A percentile compares a stretch with the other conserved stretches of the same genome.
These are phyloP conservation scores for Isatis tinctoria DNA, from an alignment of 345 rosid species.

Conservation along the genomic window DNA sequence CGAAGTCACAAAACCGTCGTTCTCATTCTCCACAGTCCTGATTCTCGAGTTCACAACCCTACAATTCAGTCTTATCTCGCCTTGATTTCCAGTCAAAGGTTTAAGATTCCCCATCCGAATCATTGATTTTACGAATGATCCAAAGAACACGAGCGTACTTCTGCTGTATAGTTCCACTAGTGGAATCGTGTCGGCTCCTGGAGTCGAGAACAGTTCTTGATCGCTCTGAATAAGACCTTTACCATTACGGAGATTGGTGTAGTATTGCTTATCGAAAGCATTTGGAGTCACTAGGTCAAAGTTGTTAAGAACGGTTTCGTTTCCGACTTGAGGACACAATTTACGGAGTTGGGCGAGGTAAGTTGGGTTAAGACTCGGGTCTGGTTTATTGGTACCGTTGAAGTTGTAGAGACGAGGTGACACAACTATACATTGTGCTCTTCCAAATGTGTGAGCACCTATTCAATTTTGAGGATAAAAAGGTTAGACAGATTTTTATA, in stretches of 20 bases:
- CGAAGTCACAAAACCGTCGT: slow-evolving; percentile 23
- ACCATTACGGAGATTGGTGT: slow-evolving; percentile 37
- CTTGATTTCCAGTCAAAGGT: slow-evolving; percentile 38
- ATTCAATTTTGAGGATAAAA: not conserved
- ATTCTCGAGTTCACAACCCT: slow-evolving; percentile 27
- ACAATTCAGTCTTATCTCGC: slow-evolving; percentile 47
- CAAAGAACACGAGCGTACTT: slow-evolving; percentile 36
- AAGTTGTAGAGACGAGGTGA: slow-evolving; percentile 43
- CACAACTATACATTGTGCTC: slow-evolving; percentile 46
- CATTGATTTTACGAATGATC: slow-evolving; percentile 43
- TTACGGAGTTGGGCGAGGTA: slow-evolving; percentile 32
- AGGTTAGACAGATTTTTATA: not conserved
- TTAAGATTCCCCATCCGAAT: slow-evolving; percentile 51
- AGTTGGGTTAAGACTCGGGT: slow-evolving; percentile 46
- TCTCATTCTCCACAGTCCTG: not conserved
- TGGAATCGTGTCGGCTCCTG: slow-evolving; percentile 23
- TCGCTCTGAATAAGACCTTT: slow-evolving; percentile 30
- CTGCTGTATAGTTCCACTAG: slow-evolving; percentile 24
- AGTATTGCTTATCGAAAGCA: slow-evolving; percentile 46
- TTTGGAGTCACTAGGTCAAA: slow-evolving; percentile 49
- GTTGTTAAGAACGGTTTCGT: slow-evolving; percentile 35
- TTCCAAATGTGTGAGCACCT: slow-evolving; percentile 75
- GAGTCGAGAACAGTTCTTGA: slow-evolving; percentile 35
- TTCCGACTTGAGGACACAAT: slow-evolving; percentile 52
- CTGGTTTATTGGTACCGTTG: slow-evolving; percentile 37